phyloP scores from a whole-genome alignment of 441 rosid species.

The Erysimum cheiri region DNA sequence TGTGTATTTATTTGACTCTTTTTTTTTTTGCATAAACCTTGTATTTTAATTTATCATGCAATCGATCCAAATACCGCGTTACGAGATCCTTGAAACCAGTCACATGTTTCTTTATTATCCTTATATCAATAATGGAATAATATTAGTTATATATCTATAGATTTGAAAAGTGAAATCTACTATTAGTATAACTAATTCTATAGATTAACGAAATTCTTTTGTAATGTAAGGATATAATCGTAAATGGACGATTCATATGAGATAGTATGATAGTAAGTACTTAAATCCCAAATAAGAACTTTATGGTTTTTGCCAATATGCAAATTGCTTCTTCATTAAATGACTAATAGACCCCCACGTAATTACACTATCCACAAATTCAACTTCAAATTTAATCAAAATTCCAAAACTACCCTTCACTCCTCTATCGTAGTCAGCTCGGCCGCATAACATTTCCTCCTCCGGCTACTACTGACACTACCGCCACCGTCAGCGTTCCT shows the following conservation, averaged over 20 bases:
- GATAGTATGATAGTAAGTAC: too few relatives aligned
- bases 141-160: not conserved
- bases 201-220: not conserved
- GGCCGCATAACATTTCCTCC: conserved; percentile 54
- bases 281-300: conserved; percentile 35
- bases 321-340: conserved; percentile 26
- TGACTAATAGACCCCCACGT: conserved; percentile 33
- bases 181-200: not conserved
- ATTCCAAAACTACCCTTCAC: conserved; percentile 54
- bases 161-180: not conserved
- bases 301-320: conserved; percentile 39
- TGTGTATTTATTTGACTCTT: not conserved
- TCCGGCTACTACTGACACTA: conserved; percentile 38
- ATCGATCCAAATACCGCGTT: conserved; percentile 31
- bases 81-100: conserved; percentile 39
- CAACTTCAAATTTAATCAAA: not conserved
- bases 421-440: conserved; percentile 76
- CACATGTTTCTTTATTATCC: conserved; percentile 38
- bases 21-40: conserved; percentile 29
- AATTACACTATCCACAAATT: conserved; percentile 28
- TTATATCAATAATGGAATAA: conserved; percentile 6
- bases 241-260: conserved; percentile 46
- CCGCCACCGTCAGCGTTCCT: conserved; percentile 40
- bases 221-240: conserved; percentile 15
- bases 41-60: conserved; percentile 27